Evolutionary conservation across 371 early-diverging fungal species (phyloP), one percentile per base, ranked within the genome.

Genomic region (Chytridiales sp.): DNA sequence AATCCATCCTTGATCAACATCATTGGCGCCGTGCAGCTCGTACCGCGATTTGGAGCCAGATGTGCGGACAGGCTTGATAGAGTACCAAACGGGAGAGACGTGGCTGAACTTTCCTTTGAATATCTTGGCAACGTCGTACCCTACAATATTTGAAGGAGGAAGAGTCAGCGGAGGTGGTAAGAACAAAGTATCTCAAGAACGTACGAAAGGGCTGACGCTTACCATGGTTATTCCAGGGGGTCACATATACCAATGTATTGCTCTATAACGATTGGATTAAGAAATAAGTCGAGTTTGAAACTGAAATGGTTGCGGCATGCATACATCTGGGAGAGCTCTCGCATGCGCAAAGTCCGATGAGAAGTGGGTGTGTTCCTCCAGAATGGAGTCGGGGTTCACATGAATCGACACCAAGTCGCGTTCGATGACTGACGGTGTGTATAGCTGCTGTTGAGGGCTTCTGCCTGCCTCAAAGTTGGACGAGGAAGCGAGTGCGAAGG

Each of bases 151-250:
- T n/a, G n/a, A n/a, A n/a, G n/a, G 32, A 30, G 5, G 35, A 4
- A 9, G 5, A 47, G 27, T 3, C 11, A 17, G 48, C 8, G 5
- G 35, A 2, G 32, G 41, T 17, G 34, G 47, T 3, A 39, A 44
- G 17, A n/a, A 35, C 27, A 4, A 2, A 21, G 15, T n/a, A n/a
- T n/a, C n/a, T n/a, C n/a, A n/a, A n/a, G n/a, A n/a, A n/a, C n/a
- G n/a, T n/a, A n/a, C n/a, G n/a, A n/a, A n/a, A n/a, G n/a, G 43
- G 5, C 3, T 24, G 22, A 22, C n/a, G 31, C 8, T 3, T 61
- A 73, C 86, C 86, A 59, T 73, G 68, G 54, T 77, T 80, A 62
- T 87, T 84, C 87, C 87, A 87, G 1, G 87, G 87, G 0, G 87
- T 87, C 17, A 87, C 83, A 62, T 84, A 87, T 6, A 77, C 87